Percentiles rank a stretch among this genome's conserved stretches.
These are phyloP conservation scores for Chaetomium sp. DNA, from an alignment of 2,329 filamentous ascomycete genomes.

Conservation along the genomic window DNA sequence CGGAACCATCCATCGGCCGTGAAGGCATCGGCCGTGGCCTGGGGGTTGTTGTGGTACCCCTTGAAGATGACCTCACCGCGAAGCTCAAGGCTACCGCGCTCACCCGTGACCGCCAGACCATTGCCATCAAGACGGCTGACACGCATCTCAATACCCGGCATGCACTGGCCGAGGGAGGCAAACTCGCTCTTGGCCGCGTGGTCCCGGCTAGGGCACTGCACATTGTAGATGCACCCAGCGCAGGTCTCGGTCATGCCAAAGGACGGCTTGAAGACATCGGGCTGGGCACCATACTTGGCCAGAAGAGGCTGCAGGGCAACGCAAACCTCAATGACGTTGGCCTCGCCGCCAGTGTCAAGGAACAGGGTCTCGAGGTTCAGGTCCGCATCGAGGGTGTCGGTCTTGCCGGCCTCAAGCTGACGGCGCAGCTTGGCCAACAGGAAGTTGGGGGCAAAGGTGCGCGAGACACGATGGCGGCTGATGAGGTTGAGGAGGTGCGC, in stretches of 20 bases:
- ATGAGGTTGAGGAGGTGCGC: slow-evolving; percentile 33
- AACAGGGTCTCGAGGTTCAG: slow-evolving; percentile 24
- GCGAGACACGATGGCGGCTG: slow-evolving; percentile 34
- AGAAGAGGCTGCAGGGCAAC: slow-evolving; percentile 27
- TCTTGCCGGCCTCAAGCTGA: slow-evolving; percentile 19
- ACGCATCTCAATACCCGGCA: slow-evolving; percentile 35
- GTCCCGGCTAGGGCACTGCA: slow-evolving; percentile 36
- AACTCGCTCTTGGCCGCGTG: slow-evolving; percentile 24
- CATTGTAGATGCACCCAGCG: slow-evolving; percentile 41
- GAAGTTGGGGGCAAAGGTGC: slow-evolving; percentile 40
- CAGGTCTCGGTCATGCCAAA: slow-evolving; percentile 50
- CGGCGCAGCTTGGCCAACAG: slow-evolving; percentile 26
- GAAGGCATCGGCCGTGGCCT: slow-evolving; percentile 51
- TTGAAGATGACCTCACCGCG: slow-evolving; percentile 55
- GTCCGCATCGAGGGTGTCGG: slow-evolving; percentile 3
- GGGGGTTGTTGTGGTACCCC: slow-evolving; percentile 54
- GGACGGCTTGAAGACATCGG: slow-evolving; percentile 34
- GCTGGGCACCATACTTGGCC: slow-evolving; percentile 26
- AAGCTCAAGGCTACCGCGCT: slow-evolving; percentile 53
- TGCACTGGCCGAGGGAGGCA: slow-evolving; percentile 34
- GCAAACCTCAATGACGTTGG: slow-evolving; percentile 34
- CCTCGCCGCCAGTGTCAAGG: slow-evolving; percentile 38
- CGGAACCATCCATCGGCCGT: slow-evolving; percentile 42
- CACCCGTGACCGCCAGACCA: slow-evolving; percentile 18
- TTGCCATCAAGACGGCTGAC: slow-evolving; percentile 22